phyloP scores from a whole-genome alignment of 2,329 filamentous ascomycete genomes.

The Stachybotrys chlorohalonatus region DNA sequence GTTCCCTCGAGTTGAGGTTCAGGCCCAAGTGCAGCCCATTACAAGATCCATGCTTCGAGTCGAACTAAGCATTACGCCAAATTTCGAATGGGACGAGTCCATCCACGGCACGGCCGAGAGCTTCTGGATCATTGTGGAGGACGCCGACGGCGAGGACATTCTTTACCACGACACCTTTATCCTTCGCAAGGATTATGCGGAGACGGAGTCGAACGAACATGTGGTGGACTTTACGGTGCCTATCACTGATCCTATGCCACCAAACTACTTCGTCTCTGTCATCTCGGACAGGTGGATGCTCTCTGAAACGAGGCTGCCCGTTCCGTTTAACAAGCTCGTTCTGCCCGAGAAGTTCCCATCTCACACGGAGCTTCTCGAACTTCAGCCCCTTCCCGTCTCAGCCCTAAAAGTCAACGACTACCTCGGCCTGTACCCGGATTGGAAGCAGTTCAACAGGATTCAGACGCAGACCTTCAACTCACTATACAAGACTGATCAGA shows the following conservation, averaged over 20 bases:
- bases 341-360: constrained; percentile 92
- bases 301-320: constrained; percentile 83
- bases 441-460: constrained; percentile 90
- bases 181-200: constrained; percentile 79
- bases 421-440: constrained; percentile 69
- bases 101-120: constrained; percentile 82
- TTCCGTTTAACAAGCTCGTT: constrained; percentile 91
- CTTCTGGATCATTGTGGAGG: constrained; percentile 97
- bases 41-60: constrained; percentile 88
- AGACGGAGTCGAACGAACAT: constrained; percentile 82
- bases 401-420: constrained; percentile 84
- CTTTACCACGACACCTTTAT: constrained; percentile 92
- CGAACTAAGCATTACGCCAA: constrained; percentile 84
- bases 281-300: constrained; percentile 98
- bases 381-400: constrained; percentile 83
- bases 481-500: constrained; percentile 82
- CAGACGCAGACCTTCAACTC: constrained; percentile 97
- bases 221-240: constrained; percentile 93
- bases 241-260: constrained; percentile 95
- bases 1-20: constrained; percentile 86
- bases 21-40: constrained; percentile 89
- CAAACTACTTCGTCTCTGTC: constrained; percentile 96
- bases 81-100: constrained; percentile 90
- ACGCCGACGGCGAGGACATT: constrained; percentile 94
- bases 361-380: constrained; percentile 82